A percentile compares a stretch with the other conserved stretches of the same genome.
These are phyloP conservation scores for bread wheat (Triticum aestivum) DNA, from an alignment of 176 grass and related monocot genomes.

Conservation along the genomic window IWGSC_CS_RefSeq_v2.1 NC_057796.1:496888445-496888944, in stretches of 20 bases:
- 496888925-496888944: too few species aligned
- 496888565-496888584: too few species aligned
- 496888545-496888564: too few species aligned
- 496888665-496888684: conserved; percentile 26
- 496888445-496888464: too few species aligned
- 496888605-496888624: conserved; percentile 85
- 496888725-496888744: not conserved
- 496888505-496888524: too few species aligned
- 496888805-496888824: conserved; percentile 72
- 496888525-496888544: too few species aligned
- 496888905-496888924: too few species aligned
- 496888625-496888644: conserved; percentile 86
- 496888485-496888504: too few species aligned
- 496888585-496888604: too few species aligned
- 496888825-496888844: conserved; percentile 72
- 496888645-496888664: conserved; percentile 97
- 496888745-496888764: not conserved
- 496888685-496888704: not conserved
- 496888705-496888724: not conserved
- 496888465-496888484: too few species aligned
- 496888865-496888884: not conserved
- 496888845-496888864: conserved; percentile 80
- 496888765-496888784: conserved; percentile 71
- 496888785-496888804: conserved; percentile 91
- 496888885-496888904: too few species aligned